Evolutionary conservation across 352 stramenopile species (phyloP).

Genomic region (Pythium apleroticum): DNA sequence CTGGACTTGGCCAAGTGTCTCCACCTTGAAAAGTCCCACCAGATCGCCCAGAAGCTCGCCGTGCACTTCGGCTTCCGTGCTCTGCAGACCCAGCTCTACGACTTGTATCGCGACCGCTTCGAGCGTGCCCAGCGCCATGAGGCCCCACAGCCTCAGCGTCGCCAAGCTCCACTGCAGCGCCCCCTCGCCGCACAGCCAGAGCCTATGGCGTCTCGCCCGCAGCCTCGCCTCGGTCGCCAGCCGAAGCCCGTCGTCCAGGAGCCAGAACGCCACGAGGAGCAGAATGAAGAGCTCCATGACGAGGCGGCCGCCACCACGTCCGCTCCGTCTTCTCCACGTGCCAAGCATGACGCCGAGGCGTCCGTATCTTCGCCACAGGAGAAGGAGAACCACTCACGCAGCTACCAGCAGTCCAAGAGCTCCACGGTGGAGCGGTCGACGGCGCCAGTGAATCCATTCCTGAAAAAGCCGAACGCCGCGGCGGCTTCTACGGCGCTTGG

Average conservation of each 20-base stretch:
- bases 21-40: constrained; percentile 77
- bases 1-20: constrained; percentile 81
- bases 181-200: background rate
- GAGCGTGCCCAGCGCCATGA: constrained; percentile 31
- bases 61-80: constrained; percentile 78
- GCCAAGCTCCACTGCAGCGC: background rate
- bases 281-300: background rate
- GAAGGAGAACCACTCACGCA: constrained; percentile 10
- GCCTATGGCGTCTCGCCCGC: constrained; percentile 25
- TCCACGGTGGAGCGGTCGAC: constrained; percentile 41
- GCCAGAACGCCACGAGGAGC: constrained; percentile 16
- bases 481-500: background rate
- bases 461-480: constrained; percentile 51
- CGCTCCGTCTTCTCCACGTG: constrained; percentile 20
- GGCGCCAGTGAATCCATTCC: constrained; percentile 66
- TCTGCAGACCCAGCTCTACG: constrained; percentile 70
- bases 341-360: background rate
- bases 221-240: constrained; percentile 23
- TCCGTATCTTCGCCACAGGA: background rate
- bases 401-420: constrained; percentile 5
- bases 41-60: constrained; percentile 82
- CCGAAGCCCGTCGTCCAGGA: constrained; percentile 13
- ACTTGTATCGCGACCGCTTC: constrained; percentile 67
- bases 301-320: background rate
- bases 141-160: background rate